Conservation (phyloP, 2,329 filamentous ascomycete genomes). For the Botrytis fragariae region DNA sequence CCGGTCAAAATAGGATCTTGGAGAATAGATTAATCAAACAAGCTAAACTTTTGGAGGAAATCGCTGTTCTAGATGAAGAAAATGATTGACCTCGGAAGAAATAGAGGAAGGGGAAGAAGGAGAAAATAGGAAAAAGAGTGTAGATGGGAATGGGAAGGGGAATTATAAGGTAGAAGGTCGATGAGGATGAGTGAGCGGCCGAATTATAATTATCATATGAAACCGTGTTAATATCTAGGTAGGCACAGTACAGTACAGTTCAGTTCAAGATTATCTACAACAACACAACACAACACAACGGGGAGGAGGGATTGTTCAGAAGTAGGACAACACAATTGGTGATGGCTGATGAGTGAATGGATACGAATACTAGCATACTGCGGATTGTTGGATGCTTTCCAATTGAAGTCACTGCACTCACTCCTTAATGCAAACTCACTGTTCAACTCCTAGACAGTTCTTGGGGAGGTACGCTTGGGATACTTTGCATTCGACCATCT, state of each 20-base stretch:
- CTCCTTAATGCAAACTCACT: background rate
- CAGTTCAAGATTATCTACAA: background rate
- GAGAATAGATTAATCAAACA: conserved; percentile 11
- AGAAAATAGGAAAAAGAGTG: background rate
- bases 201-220: conserved; percentile 6
- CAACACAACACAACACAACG: background rate
- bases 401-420: background rate
- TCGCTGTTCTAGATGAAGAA: background rate
- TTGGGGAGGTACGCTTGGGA: background rate
- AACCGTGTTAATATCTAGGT: conserved; percentile 19
- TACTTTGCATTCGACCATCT: background rate
- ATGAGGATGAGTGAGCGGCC: background rate
- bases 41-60: conserved; percentile 2
- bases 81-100: background rate
- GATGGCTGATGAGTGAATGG: background rate
- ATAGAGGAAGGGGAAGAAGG: background rate
- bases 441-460: background rate
- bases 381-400: background rate
- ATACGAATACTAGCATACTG: background rate
- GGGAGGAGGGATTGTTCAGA: background rate
- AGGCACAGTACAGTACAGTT: background rate
- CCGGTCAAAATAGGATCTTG: background rate
- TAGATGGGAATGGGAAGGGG: background rate
- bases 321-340: background rate
- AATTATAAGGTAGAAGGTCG: background rate